phyloP scores from a whole-genome alignment of 805 yeast species.

The Ogataea henricii region DNA sequence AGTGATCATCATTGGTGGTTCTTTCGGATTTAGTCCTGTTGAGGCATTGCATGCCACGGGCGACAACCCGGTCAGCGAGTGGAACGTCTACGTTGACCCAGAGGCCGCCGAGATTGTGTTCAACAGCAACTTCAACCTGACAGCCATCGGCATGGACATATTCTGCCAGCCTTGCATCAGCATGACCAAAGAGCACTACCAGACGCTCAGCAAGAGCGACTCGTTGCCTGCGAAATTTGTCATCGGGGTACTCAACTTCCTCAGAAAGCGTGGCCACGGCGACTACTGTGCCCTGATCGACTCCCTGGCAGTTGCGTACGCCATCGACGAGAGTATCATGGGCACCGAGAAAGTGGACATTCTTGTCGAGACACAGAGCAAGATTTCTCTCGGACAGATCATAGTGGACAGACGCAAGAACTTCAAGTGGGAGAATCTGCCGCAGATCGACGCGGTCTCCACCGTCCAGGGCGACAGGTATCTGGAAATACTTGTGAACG shows the following conservation, averaged over 20 bases:
- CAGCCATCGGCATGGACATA: constrained; percentile 33
- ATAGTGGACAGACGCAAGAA: constrained; percentile 31
- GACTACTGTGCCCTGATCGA: constrained; percentile 33
- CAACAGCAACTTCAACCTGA: constrained; percentile 23
- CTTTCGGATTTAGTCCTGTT: constrained; percentile 28
- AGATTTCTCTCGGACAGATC: constrained; percentile 28
- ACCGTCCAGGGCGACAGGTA: constrained; percentile 28
- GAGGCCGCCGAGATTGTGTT: constrained; percentile 31
- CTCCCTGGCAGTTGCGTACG: constrained; percentile 31
- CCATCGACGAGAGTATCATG: constrained; percentile 29
- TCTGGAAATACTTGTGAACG: constrained; percentile 19
- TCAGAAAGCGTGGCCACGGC: constrained; percentile 25
- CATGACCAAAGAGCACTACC: constrained; percentile 17
- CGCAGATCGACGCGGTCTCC: constrained; percentile 25
- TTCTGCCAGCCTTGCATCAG: constrained; percentile 32
- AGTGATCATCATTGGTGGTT: constrained; percentile 31
- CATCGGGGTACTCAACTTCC: constrained; percentile 25
- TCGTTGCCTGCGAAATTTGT: constrained; percentile 27
- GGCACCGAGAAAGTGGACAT: constrained; percentile 23
- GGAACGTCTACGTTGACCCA: constrained; percentile 33
- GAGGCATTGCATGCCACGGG: constrained; percentile 33
- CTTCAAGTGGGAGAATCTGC: constrained; percentile 28
- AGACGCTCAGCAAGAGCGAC: constrained; percentile 10
- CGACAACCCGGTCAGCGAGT: constrained; percentile 32
- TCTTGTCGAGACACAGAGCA: constrained; percentile 29